Evolutionary conservation across 2,329 filamentous ascomycete genomes (phyloP).

Genomic region (Cryoendolithus antarcticus): DNA sequence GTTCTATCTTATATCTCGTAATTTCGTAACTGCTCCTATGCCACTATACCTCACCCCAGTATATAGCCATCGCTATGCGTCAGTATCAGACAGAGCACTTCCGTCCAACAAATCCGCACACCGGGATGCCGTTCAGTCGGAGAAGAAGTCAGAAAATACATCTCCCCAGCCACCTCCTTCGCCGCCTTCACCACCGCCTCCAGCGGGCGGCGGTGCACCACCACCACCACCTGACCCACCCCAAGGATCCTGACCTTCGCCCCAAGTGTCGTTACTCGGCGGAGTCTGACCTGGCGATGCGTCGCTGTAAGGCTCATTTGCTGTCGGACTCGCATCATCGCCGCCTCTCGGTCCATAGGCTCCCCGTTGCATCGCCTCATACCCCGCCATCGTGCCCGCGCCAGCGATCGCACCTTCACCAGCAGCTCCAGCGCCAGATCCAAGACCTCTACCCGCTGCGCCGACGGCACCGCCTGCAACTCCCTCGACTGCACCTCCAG

Average conservation of each 20-base stretch:
- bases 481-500: constrained; percentile 14
- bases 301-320: constrained; percentile 17
- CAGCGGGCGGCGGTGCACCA: constrained; percentile 18
- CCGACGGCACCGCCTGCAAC: constrained; percentile 23
- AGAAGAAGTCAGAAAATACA: constrained; percentile 13
- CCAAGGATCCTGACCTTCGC: constrained; percentile 19
- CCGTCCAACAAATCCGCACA: too few relatives aligned
- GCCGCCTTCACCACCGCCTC: constrained; percentile 13
- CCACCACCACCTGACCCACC: constrained; percentile 18
- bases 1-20: too few relatives aligned
- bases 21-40: too few relatives aligned
- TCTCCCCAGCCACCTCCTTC: constrained; percentile 10
- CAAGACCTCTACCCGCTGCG: constrained; percentile 16
- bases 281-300: constrained; percentile 5
- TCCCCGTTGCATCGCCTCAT: constrained; percentile 49
- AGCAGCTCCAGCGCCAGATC: constrained; percentile 24
- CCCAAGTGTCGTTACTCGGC: constrained; percentile 19
- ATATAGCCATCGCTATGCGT: too few relatives aligned
- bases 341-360: constrained; percentile 21
- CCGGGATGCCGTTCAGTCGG: not conserved
- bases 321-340: constrained; percentile 22
- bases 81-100: too few relatives aligned
- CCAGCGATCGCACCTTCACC: constrained; percentile 31
- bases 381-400: constrained; percentile 49
- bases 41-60: too few relatives aligned